These are phyloP conservation scores for Cordyceps javanica DNA, from an alignment of 2,329 filamentous ascomycete species.

Conservation along the genomic window DNA sequence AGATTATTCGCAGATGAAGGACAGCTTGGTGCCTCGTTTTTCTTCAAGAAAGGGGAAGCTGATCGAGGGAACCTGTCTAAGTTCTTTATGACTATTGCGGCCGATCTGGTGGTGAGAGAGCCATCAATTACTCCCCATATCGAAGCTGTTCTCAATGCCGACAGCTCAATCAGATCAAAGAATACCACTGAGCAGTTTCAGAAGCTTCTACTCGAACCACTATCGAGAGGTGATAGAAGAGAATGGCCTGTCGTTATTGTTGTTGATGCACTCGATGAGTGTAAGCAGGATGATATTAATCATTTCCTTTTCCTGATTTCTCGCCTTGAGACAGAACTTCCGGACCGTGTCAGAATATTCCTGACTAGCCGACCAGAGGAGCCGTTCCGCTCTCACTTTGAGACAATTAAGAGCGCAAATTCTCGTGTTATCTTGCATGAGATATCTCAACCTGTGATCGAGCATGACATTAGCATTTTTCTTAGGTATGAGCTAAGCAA, in stretches of 20 bases:
- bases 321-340: conserved; percentile 14
- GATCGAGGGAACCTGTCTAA: conserved; percentile 28
- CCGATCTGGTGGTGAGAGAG: conserved; percentile 23
- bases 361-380: conserved; percentile 38
- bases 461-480: conserved; percentile 31
- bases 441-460: conserved; percentile 23
- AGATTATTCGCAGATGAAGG: not conserved
- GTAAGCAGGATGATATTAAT: not conserved
- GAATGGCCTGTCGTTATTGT: not conserved
- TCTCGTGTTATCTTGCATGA: conserved; percentile 31
- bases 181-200: not conserved
- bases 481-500: conserved; percentile 24
- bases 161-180: not conserved
- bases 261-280: conserved; percentile 10
- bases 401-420: conserved; percentile 20
- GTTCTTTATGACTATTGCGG: conserved; percentile 33
- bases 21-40: conserved; percentile 19
- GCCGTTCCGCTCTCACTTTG: conserved; percentile 31
- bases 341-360: conserved; percentile 27
- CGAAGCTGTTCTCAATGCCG: not conserved
- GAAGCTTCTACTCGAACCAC: not conserved
- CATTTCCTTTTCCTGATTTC: conserved; percentile 8
- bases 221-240: conserved; percentile 12
- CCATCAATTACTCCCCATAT: conserved; percentile 14
- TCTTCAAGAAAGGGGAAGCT: conserved; percentile 26